Conservation (phyloP, 2,329 filamentous ascomycete genomes). For the Colletotrichum caudatum region DNA sequence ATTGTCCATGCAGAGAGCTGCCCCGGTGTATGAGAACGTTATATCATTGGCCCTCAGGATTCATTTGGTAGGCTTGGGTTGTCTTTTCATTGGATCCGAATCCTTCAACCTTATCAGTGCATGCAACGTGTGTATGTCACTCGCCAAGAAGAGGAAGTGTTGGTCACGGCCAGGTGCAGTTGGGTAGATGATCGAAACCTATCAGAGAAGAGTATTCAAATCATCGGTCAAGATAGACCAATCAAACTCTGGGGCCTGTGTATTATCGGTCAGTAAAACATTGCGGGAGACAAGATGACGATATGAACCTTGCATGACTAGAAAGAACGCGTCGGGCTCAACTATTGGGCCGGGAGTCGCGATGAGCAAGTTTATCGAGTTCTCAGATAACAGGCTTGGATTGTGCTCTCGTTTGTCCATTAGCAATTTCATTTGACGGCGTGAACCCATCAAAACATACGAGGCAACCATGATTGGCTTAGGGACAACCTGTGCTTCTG, state of each 20-base stretch:
- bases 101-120: neutral
- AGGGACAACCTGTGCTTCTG: neutral
- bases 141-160: too few relatives aligned
- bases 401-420: neutral
- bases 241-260: too few relatives aligned
- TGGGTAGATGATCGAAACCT: neutral
- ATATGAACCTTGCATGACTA: too few relatives aligned
- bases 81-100: neutral
- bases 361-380: neutral
- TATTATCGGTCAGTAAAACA: too few relatives aligned
- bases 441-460: neutral
- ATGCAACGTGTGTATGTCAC: neutral
- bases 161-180: too few relatives aligned
- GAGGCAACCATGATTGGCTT: neutral
- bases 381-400: neutral
- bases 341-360: too few relatives aligned
- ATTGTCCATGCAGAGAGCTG: accelerated
- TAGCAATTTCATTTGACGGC: neutral
- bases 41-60: neutral
- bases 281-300: too few relatives aligned
- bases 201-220: too few relatives aligned
- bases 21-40: neutral
- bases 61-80: neutral
- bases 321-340: too few relatives aligned
- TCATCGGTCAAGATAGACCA: too few relatives aligned